Evolutionary conservation across 805 yeast species (phyloP), one percentile per base, ranked within the genome.

Genomic region (Yamadazyma scolyti): DNA sequence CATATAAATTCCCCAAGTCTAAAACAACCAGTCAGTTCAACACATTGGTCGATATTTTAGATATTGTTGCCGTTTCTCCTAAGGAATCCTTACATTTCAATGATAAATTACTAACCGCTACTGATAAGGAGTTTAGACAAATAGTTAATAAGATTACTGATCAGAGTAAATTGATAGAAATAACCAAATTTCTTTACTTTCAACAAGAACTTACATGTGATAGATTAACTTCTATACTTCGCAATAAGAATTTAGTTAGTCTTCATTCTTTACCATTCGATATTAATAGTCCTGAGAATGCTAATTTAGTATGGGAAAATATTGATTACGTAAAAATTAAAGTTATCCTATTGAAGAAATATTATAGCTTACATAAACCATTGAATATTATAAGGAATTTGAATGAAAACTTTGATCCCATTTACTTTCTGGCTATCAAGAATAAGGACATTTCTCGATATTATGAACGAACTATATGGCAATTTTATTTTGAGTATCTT

Each of bases 381-480:
- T 35, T 59, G 17, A 37, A 37, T 35, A 57, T 64, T 9, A 40
- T 61, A 9, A 50, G 49, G 30, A 47, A 52, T 28, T 42, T 65
- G 23, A 54, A 54, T 34, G 37, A 36, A n/a, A 47, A 53, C 36
- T 59, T 60, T 23, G 41, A 36, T n/a, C 6, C 22, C 4, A 34
- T 31, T 18, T 61, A 56, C 30, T 35, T 44, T 12, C 59, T 61
- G 1, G 35, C 46, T 16, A 54, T 64, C 11, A 14, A 37, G 16
- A 31, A 34, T 2, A 33, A 40, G 9, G 31, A 42, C 22, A 43
- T 64, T 10, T 36, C 55, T 15, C 60, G 64, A 9, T 62, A 61
- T 30, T 63, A 62, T 43, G 70, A 65, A 40, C 37, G 70, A 16
- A 58, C 63, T 1, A 49, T 62, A 9, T 65, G 71, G 71, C 59